Evolutionary conservation across 83 land plant genomes (phyloP), one percentile per base, ranked within the genome.

Genomic region (Picea abies): DNA sequence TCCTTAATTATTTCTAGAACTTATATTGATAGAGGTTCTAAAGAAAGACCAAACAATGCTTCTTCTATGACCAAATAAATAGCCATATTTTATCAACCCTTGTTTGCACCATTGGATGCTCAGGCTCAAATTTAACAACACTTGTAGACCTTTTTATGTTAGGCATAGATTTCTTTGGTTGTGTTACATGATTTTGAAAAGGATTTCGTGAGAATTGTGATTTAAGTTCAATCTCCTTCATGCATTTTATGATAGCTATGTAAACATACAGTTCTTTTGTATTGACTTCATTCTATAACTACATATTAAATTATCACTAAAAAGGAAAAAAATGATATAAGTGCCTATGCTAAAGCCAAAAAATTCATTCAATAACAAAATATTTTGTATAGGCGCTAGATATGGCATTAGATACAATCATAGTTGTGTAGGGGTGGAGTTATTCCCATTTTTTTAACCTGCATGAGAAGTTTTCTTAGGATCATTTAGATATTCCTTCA

Each of bases 101-200:
- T 81, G 80, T 85, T 83, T 56, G 76, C 86, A 76, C 44, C 62
- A 52, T 78, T 83, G 39, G 85, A 80, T 93, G 78, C 82, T 95
- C 92, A 3, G 94, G 86, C 60, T 96, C 94, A 3, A 92, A 92
- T 84, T 97, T 93, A 80, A 90, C 88, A 80, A 88, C 92, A 82
- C 91, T 95, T 69, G 91, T 90, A 37, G 87, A 92, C 82, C 98
- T 90, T 78, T 92, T 92, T 85, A 91, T 92, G 85, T 93, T 98
- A 76, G 96, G 93, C 87, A 95, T 97, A 1, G 93, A 96, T 83
- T 95, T 97, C 90, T 97, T 96, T 9, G 92, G 89, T 83, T 91
- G 92, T 20, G 84, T 69, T 37, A 97, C 83, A 16, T 92, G 88
- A 39, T 92, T 97, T 81, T 93, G 98, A 65, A 97, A 94, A 5